A percentile compares a stretch with the other conserved stretches of the same genome.
Conservation (phyloP, 495 filamentous ascomycete species). For the Aspergillus sclerotioniger region DNA sequence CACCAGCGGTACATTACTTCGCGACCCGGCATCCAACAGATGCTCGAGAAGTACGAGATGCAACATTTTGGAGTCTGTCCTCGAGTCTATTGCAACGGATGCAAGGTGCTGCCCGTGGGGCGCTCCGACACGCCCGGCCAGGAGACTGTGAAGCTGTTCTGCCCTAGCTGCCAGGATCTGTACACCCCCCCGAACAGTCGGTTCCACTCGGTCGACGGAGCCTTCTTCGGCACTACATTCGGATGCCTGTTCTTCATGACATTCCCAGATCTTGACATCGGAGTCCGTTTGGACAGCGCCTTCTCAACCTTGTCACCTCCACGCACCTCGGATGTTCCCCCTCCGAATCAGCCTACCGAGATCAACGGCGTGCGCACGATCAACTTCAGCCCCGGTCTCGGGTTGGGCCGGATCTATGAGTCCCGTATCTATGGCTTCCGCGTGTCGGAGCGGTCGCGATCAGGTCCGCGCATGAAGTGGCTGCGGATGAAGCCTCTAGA, state of each 20-base stretch:
- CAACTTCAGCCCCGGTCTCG: slow-evolving; percentile 87
- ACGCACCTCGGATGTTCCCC: slow-evolving; percentile 33
- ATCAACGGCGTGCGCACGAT: slow-evolving; percentile 82
- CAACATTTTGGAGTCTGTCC: slow-evolving; percentile 94
- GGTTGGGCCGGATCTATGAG: slow-evolving; percentile 81
- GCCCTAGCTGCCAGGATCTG: slow-evolving; percentile 92
- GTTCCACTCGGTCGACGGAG: slow-evolving; percentile 96
- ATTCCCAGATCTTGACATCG: slow-evolving; percentile 89
- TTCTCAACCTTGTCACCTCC: slow-evolving; percentile 23
- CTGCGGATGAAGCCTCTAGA: slow-evolving; percentile 79
- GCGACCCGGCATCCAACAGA: slow-evolving; percentile 94
- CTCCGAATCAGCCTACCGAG: slow-evolving; percentile 50
- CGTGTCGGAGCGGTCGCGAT: slow-evolving; percentile 80
- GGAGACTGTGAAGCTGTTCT: slow-evolving; percentile 98
- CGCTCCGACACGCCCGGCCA: slow-evolving; percentile 90
- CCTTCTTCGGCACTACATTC: slow-evolving; percentile 97
- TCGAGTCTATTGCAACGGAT: slow-evolving; percentile 80
- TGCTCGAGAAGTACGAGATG: slow-evolving; percentile 98
- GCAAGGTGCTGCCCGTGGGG: slow-evolving; percentile 88
- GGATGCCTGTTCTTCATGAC: slow-evolving; percentile 95
- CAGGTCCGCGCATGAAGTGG: slow-evolving; percentile 96
- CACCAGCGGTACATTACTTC: slow-evolving; percentile 98
- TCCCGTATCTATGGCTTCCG: slow-evolving; percentile 95
- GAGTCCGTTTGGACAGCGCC: slow-evolving; percentile 30
- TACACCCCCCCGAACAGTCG: slow-evolving; percentile 97